phyloP scores from a whole-genome alignment of 768 basidiomycete genomes.

The Naganishia vaughanmartiniae region DNA sequence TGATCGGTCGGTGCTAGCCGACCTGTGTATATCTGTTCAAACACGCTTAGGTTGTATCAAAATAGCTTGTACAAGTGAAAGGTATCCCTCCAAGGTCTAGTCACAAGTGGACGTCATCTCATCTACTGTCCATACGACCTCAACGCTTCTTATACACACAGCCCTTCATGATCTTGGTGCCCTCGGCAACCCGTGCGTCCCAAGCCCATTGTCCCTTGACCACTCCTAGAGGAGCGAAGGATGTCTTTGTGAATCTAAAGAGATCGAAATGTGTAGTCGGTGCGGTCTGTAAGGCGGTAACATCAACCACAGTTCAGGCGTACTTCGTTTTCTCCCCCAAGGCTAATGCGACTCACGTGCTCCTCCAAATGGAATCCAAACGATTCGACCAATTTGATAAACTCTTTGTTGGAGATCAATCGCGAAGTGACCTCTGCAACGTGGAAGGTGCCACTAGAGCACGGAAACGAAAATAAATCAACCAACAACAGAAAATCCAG shows the following conservation, averaged over 20 bases:
- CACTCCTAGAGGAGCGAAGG: conserved; percentile 41
- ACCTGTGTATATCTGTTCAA: neutral
- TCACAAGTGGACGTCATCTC: neutral
- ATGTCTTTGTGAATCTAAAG: conserved; percentile 46
- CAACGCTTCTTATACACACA: conserved; percentile 54
- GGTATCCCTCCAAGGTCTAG: neutral
- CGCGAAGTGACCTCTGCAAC: conserved; percentile 53
- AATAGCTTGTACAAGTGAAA: neutral
- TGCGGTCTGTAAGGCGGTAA: conserved; percentile 37
- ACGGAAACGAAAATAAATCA: neutral
- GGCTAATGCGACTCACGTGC: conserved; percentile 34
- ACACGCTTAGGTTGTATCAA: neutral
- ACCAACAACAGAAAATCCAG: neutral
- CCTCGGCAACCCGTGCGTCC: conserved; percentile 45
- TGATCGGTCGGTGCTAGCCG: neutral
- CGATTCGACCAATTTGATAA: conserved; percentile 46
- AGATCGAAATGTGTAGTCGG: conserved; percentile 53
- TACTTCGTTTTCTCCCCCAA: neutral
- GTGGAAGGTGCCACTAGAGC: conserved; percentile 46
- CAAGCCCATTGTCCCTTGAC: conserved; percentile 44
- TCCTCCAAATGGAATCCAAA: conserved; percentile 49
- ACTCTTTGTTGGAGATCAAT: conserved; percentile 47
- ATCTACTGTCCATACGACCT: neutral
- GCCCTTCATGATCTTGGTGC: conserved; percentile 49
- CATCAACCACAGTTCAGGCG: neutral